These are phyloP conservation scores for Cladobotryum protrusum DNA, from an alignment of 2,329 filamentous ascomycete species.

Conservation along the genomic window DNA sequence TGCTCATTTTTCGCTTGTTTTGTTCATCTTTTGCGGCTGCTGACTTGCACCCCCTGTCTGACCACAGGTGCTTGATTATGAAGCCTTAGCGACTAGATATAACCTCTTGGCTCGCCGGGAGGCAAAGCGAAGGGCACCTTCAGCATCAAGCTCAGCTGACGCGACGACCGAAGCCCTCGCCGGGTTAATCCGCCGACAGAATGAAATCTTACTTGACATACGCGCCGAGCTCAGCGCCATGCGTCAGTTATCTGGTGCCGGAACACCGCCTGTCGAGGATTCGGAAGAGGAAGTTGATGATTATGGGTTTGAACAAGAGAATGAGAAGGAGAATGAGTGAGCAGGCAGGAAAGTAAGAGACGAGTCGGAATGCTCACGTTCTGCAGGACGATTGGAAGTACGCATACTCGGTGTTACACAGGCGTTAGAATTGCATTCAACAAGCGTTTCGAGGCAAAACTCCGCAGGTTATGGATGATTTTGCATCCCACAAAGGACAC, in stretches of 20 bases:
- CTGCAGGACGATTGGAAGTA: too few species aligned
- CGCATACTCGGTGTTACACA: too few species aligned
- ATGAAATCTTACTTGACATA: conserved; percentile 12
- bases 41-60: background rate
- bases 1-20: background rate
- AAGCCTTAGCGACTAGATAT: conserved; percentile 11
- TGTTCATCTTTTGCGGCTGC: too few species aligned
- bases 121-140: conserved; percentile 8
- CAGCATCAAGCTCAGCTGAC: background rate
- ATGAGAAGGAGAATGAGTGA: background rate
- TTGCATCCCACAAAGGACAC: too few species aligned
- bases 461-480: too few species aligned
- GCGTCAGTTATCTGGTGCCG: conserved; percentile 9
- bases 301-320: conserved; percentile 1
- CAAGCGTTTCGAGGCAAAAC: background rate
- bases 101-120: conserved; percentile 11
- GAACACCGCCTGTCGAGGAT: conserved; percentile 5
- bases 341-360: too few species aligned
- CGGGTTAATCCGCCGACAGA: conserved; percentile 11
- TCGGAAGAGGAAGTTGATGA: conserved; percentile 7
- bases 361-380: too few species aligned
- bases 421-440: too few species aligned
- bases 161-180: conserved; percentile 8
- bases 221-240: conserved; percentile 11
- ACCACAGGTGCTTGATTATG: conserved; percentile 7